phyloP scores from a whole-genome alignment of 169 alveolate species.

The Plasmodium coatneyi region DNA sequence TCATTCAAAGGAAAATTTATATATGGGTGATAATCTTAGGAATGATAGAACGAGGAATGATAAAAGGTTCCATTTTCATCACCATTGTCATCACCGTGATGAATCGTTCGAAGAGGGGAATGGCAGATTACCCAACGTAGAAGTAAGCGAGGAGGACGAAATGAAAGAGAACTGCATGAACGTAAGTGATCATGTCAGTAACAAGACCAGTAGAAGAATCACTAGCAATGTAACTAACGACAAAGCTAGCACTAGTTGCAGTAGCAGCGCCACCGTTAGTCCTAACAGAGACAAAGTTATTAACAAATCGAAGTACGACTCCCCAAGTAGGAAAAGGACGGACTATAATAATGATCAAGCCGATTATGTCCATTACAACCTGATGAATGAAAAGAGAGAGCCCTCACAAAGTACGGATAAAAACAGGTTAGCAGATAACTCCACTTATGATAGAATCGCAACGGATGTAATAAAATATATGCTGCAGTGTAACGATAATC shows the following conservation, averaged over 20 bases:
- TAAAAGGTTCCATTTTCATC: not conserved
- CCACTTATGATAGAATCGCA: constrained; percentile 1
- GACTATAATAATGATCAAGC: not conserved
- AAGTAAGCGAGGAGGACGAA: not conserved
- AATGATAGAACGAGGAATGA: not conserved
- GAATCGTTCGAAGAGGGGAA: not conserved
- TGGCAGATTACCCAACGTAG: not conserved
- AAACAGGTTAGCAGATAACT: not conserved
- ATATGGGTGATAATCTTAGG: not conserved
- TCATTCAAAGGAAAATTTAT: not conserved
- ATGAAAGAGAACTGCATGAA: not conserved
- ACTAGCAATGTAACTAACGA: not conserved
- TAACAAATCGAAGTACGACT: not conserved
- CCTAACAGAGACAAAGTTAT: not conserved
- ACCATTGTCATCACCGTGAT: not conserved
- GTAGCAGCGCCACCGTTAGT: not conserved
- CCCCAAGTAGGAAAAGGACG: not conserved
- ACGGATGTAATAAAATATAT: constrained; percentile 27
- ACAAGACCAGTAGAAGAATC: not conserved
- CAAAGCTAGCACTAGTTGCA: not conserved
- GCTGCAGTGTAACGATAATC: not conserved
- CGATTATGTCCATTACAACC: not conserved
- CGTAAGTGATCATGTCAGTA: not conserved
- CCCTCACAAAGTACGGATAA: not conserved
- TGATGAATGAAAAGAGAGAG: not conserved